Conservation (phyloP, 2,329 filamentous ascomycete genomes). For the Epichloe sylvatica region DNA sequence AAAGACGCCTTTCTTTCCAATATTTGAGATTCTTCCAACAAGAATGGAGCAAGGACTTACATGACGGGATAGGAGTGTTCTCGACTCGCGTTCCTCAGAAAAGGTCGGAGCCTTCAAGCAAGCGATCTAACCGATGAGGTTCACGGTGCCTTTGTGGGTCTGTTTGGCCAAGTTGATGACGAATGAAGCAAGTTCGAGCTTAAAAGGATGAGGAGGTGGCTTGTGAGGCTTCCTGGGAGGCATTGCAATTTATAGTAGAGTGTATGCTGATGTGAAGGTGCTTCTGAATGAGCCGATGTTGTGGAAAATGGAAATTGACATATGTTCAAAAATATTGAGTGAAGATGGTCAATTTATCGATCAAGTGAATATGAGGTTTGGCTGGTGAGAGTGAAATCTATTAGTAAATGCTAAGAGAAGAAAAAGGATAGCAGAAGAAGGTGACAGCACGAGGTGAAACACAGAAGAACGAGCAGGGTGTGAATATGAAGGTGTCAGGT, state of each 20-base stretch:
- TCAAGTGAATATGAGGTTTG: too few species aligned
- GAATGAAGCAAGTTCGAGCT: conserved; percentile 22
- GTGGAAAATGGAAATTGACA: not conserved
- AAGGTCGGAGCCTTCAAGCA: conserved; percentile 78
- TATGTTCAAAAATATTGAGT: too few species aligned
- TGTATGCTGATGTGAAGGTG: too few species aligned
- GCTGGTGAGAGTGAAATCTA: too few species aligned
- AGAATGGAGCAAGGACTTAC: not conserved
- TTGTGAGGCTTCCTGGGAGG: not conserved
- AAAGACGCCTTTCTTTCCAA: too few species aligned
- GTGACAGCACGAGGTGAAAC: too few species aligned
- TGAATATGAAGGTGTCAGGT: too few species aligned
- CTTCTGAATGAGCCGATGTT: not conserved
- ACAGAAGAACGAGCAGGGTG: too few species aligned
- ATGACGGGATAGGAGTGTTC: conserved; percentile 52
- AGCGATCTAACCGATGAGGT: conserved; percentile 88
- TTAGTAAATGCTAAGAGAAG: too few species aligned
- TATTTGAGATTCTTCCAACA: too few species aligned
- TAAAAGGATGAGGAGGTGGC: conserved; percentile 8
- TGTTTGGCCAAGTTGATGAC: conserved; percentile 59
- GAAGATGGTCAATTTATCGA: too few species aligned
- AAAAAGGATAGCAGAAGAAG: too few species aligned
- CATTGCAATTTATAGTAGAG: not conserved
- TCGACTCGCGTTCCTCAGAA: conserved; percentile 69
- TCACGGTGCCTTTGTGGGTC: conserved; percentile 60